phyloP scores from a whole-genome alignment of 306 rosid species.

The Arachis stenosperma region DNA sequence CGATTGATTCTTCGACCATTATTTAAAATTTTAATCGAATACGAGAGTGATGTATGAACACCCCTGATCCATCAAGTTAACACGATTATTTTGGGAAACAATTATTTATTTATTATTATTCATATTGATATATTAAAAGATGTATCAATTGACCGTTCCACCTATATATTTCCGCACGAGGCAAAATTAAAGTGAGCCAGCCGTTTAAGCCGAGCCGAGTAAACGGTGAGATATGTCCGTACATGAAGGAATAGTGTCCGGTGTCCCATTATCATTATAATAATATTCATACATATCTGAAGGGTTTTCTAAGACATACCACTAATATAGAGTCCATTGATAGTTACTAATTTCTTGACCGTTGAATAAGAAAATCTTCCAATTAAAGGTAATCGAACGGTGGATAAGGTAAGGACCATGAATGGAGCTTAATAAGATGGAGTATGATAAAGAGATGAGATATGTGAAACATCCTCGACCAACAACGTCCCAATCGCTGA shows the following conservation, averaged over 20 bases:
- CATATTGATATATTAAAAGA: not conserved
- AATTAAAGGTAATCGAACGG: too few relatives aligned
- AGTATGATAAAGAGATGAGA: too few relatives aligned
- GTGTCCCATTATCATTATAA: not conserved
- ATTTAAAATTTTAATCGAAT: not conserved
- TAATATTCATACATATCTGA: conserved; percentile 8
- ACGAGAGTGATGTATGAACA: not conserved
- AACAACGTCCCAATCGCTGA: conserved; percentile 45
- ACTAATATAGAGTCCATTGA: too few relatives aligned
- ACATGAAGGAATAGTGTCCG: not conserved
- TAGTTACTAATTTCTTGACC: too few relatives aligned
- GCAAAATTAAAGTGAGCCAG: not conserved
- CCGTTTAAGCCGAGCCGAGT: conserved; percentile 22
- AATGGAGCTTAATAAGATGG: too few relatives aligned
- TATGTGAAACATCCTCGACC: conserved; percentile 48
- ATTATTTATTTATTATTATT: too few relatives aligned
- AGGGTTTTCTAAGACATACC: not conserved
- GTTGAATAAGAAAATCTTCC: too few relatives aligned
- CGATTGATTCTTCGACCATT: not conserved
- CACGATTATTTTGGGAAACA: not conserved
- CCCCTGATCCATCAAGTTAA: not conserved
- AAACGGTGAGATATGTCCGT: conserved; percentile 13
- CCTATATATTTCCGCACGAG: conserved; percentile 3
- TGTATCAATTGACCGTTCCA: not conserved
- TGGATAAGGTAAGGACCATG: too few relatives aligned